Percentiles rank a stretch among this genome's conserved stretches.
These are phyloP conservation scores for Tolypocladium amazonense DNA, from an alignment of 2,329 filamentous ascomycete genomes.

Conservation along the genomic window DNA sequence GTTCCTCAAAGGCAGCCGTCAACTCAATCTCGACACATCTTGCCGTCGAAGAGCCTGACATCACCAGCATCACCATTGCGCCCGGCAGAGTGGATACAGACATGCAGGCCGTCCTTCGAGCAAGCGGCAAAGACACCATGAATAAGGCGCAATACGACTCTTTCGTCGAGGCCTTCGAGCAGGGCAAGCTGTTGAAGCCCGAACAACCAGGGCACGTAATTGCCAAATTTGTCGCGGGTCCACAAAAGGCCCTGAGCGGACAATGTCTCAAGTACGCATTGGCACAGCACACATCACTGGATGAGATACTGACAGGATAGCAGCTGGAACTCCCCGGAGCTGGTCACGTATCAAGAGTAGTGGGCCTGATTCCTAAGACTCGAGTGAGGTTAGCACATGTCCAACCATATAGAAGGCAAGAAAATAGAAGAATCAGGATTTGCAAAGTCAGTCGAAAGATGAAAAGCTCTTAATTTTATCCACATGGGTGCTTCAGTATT, in stretches of 20 bases:
- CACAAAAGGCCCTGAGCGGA: constrained; percentile 59
- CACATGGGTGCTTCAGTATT: constrained; percentile 58
- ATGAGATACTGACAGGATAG: constrained; percentile 8
- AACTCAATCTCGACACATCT: constrained; percentile 71
- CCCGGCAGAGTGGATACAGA: constrained; percentile 81
- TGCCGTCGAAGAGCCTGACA: constrained; percentile 63
- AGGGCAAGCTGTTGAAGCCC: constrained; percentile 64
- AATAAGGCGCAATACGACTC: constrained; percentile 45
- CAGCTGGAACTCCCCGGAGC: constrained; percentile 31
- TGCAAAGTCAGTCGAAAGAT: constrained; percentile 66
- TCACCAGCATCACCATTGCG: constrained; percentile 61
- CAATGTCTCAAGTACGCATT: constrained; percentile 56
- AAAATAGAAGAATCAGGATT: constrained; percentile 15
- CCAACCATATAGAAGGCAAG: constrained; percentile 7
- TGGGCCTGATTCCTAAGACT: constrained; percentile 1
- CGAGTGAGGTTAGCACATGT: constrained; percentile 8
- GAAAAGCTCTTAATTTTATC: constrained; percentile 67
- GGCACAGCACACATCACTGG: not conserved
- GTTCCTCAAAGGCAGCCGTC: constrained; percentile 71
- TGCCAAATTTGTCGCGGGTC: constrained; percentile 61
- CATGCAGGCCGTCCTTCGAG: constrained; percentile 78
- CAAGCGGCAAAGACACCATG: constrained; percentile 42
- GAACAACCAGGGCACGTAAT: constrained; percentile 83
- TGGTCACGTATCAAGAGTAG: constrained; percentile 41
- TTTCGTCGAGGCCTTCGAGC: constrained; percentile 60